phyloP scores from a whole-genome alignment of 1,284 basidiomycete genomes.

The Chiua sp. region DNA sequence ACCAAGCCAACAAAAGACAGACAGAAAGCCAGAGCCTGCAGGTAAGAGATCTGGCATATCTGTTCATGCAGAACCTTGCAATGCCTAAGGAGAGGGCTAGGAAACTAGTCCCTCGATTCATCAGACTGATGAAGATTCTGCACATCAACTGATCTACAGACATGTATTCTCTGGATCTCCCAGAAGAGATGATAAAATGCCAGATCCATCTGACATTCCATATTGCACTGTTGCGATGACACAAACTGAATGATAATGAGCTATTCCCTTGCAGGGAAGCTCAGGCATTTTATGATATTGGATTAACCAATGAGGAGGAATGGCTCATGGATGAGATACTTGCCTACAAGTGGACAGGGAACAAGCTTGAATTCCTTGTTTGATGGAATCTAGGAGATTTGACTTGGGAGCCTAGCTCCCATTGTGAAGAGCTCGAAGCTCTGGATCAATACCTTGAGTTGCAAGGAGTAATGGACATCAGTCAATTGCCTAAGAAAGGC shows the following conservation, averaged over 20 bases:
- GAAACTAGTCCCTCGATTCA: not conserved
- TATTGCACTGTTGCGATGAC: not conserved
- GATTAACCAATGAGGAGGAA: not conserved
- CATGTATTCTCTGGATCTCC: not conserved
- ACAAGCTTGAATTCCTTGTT: not conserved
- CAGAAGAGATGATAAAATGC: not conserved
- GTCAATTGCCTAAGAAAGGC: too few species aligned
- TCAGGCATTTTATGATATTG: not conserved
- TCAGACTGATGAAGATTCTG: not conserved
- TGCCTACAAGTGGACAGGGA: not conserved
- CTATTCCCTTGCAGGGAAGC: not conserved
- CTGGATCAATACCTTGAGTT: constrained; percentile 1
- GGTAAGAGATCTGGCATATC: not conserved
- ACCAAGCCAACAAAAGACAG: not conserved
- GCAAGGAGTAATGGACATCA: not conserved
- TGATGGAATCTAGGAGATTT: not conserved
- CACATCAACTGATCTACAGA: not conserved
- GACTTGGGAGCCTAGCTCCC: not conserved
- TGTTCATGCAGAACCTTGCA: not conserved
- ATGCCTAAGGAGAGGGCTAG: not conserved
- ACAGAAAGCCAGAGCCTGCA: not conserved
- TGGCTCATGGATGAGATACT: not conserved
- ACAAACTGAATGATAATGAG: not conserved
- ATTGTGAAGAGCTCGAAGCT: not conserved
- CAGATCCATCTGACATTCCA: not conserved